Base-by-base conservation (phyloP, 768 basidiomycete species). In the Kwoniella dejecticola region DNA sequence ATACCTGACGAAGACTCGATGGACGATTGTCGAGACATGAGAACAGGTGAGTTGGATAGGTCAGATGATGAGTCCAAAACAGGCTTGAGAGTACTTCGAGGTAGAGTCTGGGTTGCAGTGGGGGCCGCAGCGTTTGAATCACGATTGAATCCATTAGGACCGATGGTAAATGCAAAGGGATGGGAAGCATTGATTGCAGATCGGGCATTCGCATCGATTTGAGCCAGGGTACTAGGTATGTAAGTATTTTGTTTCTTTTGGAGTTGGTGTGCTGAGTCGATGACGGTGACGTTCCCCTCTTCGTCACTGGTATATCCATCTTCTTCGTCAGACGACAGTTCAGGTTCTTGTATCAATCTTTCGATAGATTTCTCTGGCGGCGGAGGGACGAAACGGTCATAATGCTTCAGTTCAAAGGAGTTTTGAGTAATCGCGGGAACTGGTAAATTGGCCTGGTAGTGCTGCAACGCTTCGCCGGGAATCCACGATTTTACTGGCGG, bases 101-200 rank as follows among this genome's bases (percentile, higher is more conserved):
- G n/a, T 23, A 36, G 41, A 42, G 23, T 27, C 15, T 15, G 33
- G 27, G 10, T 10, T 2, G 41, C 10, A 31, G 49, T 26, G 36
- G 42, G n/a, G 27, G 52, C 6, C 33, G 31, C 15, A 23, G 17
- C 23, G 57, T 50, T 50, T 8, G 50, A 26, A 29, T 63, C 56
- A 12, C 45, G 57, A 31, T 48, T 57, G 57, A 64, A 64, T 8
- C 63, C 63, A 46, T 46, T 30, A 2, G 63, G 63, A 13, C 63
- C 63, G 29, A 64, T 64, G 2, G 55, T 64, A 24, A 64, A 64
- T 15, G 57, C 57, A 41, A 64, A 53, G 7, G 63, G 55, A 27
- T 27, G 24, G 17, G 38, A 24, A 13, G 19, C 52, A 4, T 42
- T 53, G 3, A 33, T 33, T 11, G n/a, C 30, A 31, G 52, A n/a